Conservation (phyloP, 257 asterid genomes). For the Scutellaria galericulata region DNA sequence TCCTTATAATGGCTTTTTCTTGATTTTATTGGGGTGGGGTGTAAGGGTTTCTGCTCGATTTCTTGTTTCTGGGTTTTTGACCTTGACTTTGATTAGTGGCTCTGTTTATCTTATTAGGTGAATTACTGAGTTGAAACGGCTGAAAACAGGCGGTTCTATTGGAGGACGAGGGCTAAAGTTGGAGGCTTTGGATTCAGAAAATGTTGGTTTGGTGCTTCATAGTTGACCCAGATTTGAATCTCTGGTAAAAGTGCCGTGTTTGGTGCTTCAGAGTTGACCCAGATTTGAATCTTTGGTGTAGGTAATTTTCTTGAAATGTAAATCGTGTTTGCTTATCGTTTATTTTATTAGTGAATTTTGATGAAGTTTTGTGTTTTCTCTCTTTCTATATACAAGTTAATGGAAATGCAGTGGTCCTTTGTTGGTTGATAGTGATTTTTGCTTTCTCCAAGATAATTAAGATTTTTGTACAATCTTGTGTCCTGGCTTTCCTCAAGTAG, state of each 20-base stretch:
- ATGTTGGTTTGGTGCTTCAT: slow-evolving; percentile 38
- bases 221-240: slow-evolving; percentile 47
- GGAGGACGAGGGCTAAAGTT: slow-evolving; percentile 22
- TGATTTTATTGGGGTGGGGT: slow-evolving; percentile 27
- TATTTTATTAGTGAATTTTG: slow-evolving; percentile 25
- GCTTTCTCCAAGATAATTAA: neutral
- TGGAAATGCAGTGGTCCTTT: slow-evolving; percentile 27
- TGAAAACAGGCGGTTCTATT: slow-evolving; percentile 5
- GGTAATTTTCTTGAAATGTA: slow-evolving; percentile 39
- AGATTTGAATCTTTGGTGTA: slow-evolving; percentile 43
- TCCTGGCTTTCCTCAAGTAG: slow-evolving; percentile 3
- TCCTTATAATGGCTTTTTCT: slow-evolving; percentile 15
- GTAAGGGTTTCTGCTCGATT: slow-evolving; percentile 14
- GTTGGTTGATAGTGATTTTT: slow-evolving; percentile 12
- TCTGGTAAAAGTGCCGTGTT: slow-evolving; percentile 24
- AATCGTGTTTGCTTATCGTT: slow-evolving; percentile 10
- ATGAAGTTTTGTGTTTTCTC: slow-evolving; percentile 31
- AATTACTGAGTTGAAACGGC: slow-evolving; percentile 31
- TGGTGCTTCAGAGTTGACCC: slow-evolving; percentile 39
- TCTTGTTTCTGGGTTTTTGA: slow-evolving; percentile 33
- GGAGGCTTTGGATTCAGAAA: slow-evolving; percentile 37
- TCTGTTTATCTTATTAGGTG: slow-evolving; percentile 25
- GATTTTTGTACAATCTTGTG: slow-evolving; percentile 18
- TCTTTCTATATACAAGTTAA: slow-evolving; percentile 19
- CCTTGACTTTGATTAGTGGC: slow-evolving; percentile 43